phyloP scores from a whole-genome alignment of 1,284 basidiomycete genomes.

The Tilletia indica region DNA sequence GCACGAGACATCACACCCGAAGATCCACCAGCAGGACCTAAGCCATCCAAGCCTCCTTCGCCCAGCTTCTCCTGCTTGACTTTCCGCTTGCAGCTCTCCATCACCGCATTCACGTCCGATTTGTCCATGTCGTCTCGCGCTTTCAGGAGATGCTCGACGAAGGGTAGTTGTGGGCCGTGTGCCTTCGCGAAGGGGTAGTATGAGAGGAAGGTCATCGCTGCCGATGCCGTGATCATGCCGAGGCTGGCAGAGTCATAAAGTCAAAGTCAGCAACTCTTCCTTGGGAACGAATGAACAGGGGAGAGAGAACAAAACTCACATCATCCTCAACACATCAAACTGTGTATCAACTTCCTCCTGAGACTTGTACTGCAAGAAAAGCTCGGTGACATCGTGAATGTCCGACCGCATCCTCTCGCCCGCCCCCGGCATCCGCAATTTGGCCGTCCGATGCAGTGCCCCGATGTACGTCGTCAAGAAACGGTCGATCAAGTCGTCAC shows the following conservation, averaged over 20 bases:
- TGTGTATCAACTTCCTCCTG: slow-evolving; percentile 75
- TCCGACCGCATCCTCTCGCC: slow-evolving; percentile 79
- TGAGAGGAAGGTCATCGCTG: slow-evolving; percentile 89
- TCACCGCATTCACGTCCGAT: slow-evolving; percentile 79
- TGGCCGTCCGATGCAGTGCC: slow-evolving; percentile 77
- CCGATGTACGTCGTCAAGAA: slow-evolving; percentile 90
- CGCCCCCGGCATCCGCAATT: slow-evolving; percentile 81
- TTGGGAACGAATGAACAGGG: background rate
- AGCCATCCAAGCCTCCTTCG: slow-evolving; percentile 41
- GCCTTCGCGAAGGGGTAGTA: slow-evolving; percentile 90
- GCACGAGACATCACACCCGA: slow-evolving; percentile 14
- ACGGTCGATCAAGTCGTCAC: slow-evolving; percentile 87
- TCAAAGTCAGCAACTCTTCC: background rate
- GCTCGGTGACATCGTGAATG: slow-evolving; percentile 71
- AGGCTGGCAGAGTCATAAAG: slow-evolving; percentile 63
- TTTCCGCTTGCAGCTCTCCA: slow-evolving; percentile 89
- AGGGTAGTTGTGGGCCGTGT: slow-evolving; percentile 86
- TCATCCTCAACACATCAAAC: slow-evolving; percentile 79
- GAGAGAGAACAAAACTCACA: slow-evolving; percentile 27
- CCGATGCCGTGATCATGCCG: slow-evolving; percentile 80
- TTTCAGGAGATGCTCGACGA: slow-evolving; percentile 85
- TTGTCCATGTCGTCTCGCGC: slow-evolving; percentile 87
- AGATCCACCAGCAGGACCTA: background rate
- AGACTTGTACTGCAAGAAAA: slow-evolving; percentile 78
- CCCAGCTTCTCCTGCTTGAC: slow-evolving; percentile 61